A percentile compares a stretch with the other conserved stretches of the same genome.
These are phyloP conservation scores for Setaria italica DNA, from an alignment of 202 grass and related monocot genomes.

Conservation along the genomic window DNA sequence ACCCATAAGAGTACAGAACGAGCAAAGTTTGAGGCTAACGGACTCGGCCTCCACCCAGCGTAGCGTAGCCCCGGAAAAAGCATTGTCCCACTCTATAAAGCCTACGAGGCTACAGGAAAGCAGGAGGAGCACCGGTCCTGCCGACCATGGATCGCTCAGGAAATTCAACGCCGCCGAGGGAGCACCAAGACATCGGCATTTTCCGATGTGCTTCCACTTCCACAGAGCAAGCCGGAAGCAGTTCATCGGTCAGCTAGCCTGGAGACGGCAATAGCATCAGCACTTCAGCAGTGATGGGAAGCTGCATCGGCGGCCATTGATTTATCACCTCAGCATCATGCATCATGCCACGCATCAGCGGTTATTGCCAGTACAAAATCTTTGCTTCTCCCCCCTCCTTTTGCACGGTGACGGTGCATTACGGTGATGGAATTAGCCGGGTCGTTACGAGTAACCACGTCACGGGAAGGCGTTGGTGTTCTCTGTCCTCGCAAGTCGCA, in stretches of 20 bases:
- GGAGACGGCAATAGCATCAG: no score
- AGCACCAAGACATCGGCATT: background rate
- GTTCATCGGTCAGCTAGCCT: no score
- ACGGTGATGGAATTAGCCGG: background rate
- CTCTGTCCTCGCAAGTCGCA: background rate
- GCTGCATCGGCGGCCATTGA: constrained; percentile 14
- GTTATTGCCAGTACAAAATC: no score
- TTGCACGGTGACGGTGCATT: background rate
- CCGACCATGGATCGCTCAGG: background rate
- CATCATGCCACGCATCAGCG: background rate
- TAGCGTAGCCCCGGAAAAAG: background rate
- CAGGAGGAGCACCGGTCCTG: no score
- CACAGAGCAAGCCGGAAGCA: no score
- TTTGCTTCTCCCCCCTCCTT: background rate
- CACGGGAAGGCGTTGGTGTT: background rate
- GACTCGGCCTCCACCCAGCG: constrained; percentile 22
- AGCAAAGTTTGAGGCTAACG: background rate
- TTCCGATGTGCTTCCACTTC: no score
- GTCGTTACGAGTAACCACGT: background rate
- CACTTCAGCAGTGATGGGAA: no score
- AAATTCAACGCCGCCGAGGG: background rate
- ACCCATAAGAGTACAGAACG: no score
- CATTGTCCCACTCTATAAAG: background rate
- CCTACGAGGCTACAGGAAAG: background rate
- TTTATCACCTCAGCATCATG: background rate